Base-by-base conservation (phyloP, 805 yeast genomes). In the Saccharomycopsis synnaedendra region DNA sequence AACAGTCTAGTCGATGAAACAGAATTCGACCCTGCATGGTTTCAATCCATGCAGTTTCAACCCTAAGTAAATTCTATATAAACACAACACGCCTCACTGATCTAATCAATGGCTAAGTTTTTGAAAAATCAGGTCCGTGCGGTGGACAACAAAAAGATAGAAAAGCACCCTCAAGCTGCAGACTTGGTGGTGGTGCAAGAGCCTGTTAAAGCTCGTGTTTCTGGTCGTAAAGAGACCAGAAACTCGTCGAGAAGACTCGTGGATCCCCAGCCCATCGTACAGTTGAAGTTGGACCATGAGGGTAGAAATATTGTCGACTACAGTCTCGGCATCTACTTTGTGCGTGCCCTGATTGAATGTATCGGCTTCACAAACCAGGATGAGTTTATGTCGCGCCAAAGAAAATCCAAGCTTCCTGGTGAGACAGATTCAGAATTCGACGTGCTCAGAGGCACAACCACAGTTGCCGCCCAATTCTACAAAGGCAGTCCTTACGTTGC, bases 231-330 rank as follows among this genome's bases (percentile, higher is more conserved):
- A 39, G 49, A 48, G 39, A 50, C 55, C 7, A 51, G 45, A 34
- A 48, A 48, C 42, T 44, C 50, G 30, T 39, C 48, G 4, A 51
- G 55, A 48, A 38, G 55, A 30, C 40, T 53, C 10, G 52, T 53
- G 9, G 55, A 53, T 37, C 55, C 55, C 4, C 55, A 51, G 27
- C 55, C 55, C n/a, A 44, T 53, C 10, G 50, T 53, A 5, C 52
- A 53, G 33, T 45, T 53, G 34, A 42, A 49, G 27, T 33, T 50
- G 4, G 33, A 33, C 9, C 47, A 53, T 19, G 42, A 41, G 10
- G 49, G 52, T 2, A 41, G 37, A 33, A 44, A 49, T 33, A 38
- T 48, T 11, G 46, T 51, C 28, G 54, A 51, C 5, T 47, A 48
- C 40, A 42, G 47, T 45, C 44, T 51, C 27, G 52, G 54, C 34